Evolutionary conservation across 2,329 filamentous ascomycete genomes (phyloP), one percentile per base, ranked within the genome.

Genomic region (Arthrobotrys entomopaga): DNA sequence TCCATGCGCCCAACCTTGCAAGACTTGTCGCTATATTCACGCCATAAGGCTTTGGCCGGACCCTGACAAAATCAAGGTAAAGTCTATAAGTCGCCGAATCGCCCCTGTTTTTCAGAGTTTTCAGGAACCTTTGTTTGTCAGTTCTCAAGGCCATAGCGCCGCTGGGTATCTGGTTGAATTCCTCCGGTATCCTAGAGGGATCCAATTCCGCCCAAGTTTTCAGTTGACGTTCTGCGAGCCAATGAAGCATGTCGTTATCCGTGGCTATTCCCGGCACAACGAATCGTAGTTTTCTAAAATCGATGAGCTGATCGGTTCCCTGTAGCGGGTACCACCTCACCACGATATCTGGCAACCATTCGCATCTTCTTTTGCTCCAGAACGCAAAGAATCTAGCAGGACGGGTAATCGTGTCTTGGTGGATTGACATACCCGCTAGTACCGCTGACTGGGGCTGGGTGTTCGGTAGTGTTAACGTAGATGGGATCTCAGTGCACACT

Each of bases 261-360:
- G 16, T 29, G 13, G 16, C 2, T n/a, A 43, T 3, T 13, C 7
- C 13, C 38, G n/a, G 11, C 3, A 7, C 8, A n/a, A 16, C n/a
- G n/a, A 4, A 8, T 26, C 15, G 24, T 22, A 58, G 10, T n/a
- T 46, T 3, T 38, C 38, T 46, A 11, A 46, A 10, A 19, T 59
- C 56, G 19, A 59, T 16, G 15, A 29, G 16, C 29, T 59, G 56
- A 3, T 59, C 42, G 2, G 56, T 59, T 8, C 22, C 19, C 6
- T 2, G 11, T 19, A 29, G 20, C 4, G 56, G 56, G 48, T 59
- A 59, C 56, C 56, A 59, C 3, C 24, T 22, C 3, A 59, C 19
- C 2, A 59, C 19, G 5, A 59, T 10, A 19, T 16, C 22, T 3
- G 56, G 56, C 1, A 59, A 15, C 3, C 19, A 59, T 2, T 8